phyloP scores from a whole-genome alignment of 306 rosid species.

The Cucumis cinereus region DNA sequence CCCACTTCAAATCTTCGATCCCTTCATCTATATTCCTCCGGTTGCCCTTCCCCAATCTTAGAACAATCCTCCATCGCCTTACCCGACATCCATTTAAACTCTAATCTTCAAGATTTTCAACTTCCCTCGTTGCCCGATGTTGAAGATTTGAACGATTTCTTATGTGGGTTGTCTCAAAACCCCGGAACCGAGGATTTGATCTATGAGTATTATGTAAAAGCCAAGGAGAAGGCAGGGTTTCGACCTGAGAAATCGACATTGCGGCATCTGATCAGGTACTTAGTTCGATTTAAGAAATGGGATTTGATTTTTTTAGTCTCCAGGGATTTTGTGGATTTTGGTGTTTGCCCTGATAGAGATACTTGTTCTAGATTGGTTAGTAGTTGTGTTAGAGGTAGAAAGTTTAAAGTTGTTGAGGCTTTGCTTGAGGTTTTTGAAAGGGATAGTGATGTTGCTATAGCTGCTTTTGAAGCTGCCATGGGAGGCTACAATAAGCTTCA shows the following conservation, averaged over 20 bases:
- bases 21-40: slow-evolving; percentile 24
- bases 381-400: slow-evolving; percentile 43
- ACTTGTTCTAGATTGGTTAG: slow-evolving; percentile 42
- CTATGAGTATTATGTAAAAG: slow-evolving; percentile 38
- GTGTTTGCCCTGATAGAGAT: slow-evolving; percentile 36
- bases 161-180: slow-evolving; percentile 36
- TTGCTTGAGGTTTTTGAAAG: slow-evolving; percentile 25
- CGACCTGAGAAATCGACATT: slow-evolving; percentile 37
- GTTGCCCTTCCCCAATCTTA: slow-evolving; percentile 33
- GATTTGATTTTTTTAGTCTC: slow-evolving; percentile 21
- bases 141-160: slow-evolving; percentile 25
- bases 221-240: slow-evolving; percentile 38
- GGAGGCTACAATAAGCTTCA: slow-evolving; percentile 56
- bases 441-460: slow-evolving; percentile 19
- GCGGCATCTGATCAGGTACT: slow-evolving; percentile 40
- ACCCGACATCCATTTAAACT: background rate
- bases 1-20: slow-evolving; percentile 8
- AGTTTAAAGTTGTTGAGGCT: slow-evolving; percentile 34
- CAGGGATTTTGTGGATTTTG: slow-evolving; percentile 37
- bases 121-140: background rate
- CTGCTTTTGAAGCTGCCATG: slow-evolving; percentile 42
- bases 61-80: slow-evolving; percentile 28
- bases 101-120: background rate
- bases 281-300: slow-evolving; percentile 47
- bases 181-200: slow-evolving; percentile 29